Base-by-base conservation (phyloP, 2,329 filamentous ascomycete species). In the Fusarium nanum region DNA sequence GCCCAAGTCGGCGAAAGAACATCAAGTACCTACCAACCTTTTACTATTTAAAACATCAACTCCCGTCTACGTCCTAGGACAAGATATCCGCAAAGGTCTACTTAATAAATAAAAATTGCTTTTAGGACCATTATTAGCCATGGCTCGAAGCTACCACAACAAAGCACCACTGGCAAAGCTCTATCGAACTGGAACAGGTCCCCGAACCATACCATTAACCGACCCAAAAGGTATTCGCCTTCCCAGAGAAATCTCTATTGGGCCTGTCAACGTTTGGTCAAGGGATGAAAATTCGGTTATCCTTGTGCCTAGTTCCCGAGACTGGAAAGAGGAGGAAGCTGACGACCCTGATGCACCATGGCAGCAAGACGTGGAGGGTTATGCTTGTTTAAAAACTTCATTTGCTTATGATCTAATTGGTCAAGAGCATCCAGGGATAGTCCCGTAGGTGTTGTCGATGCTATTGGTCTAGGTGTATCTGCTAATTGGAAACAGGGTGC, bases 341-440 rank as follows among this genome's bases (percentile, higher is more conserved):
- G 47, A 53, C 2, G 37, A 11, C 0, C n/a, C 42, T 0, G 34
- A 59, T 25, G 58, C 58, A 0, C 0, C 0, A 1, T 60, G 58
- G 54, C 44, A 34, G 0, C 11, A 49, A 2, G 58, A 60, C 2
- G 0, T 2, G 0, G n/a, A 14, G 4, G 58, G 9, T 28, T 44
- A 28, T 5, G 0, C 5, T 4, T 59, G 42, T 34, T 37, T 60
- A 10, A 60, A 60, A 2, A 44, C 58, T 0, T 60, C 44, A 2
- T 47, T n/a, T 7, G 30, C 56, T 8, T 57, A 57, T 2, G 41
- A 57, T 3, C 13, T 60, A 3, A 46, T 60, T 20, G 30, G 28
- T 1, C 0, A 57, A 7, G 40, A 57, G 2, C 56, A 57, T 4
- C 41, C 52, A 0, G 20, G 23, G 3, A 57, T 60, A 9, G 56